Evolutionary conservation across 306 rosid genomes (phyloP).

Genomic region (Fagus crenata): DNA sequence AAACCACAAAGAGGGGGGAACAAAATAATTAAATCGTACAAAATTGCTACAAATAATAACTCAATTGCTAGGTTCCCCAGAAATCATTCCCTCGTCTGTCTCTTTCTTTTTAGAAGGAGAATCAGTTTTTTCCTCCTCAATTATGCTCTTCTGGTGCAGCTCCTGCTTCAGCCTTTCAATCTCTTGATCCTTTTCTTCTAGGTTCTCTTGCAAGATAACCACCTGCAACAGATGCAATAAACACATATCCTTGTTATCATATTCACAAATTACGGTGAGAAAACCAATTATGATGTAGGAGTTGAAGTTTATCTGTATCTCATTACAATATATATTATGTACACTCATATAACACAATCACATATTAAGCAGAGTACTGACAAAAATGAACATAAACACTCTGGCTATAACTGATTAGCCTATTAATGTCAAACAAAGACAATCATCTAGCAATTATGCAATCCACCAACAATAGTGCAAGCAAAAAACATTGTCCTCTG

Average conservation of each 20-base stretch:
- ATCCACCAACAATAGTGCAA: too few relatives aligned
- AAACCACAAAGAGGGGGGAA: slow-evolving; percentile 15
- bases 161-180: slow-evolving; percentile 55
- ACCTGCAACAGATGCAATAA: slow-evolving; percentile 51
- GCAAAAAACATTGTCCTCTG: too few relatives aligned
- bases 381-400: background rate
- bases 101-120: slow-evolving; percentile 31
- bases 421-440: background rate
- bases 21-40: slow-evolving; percentile 16
- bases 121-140: slow-evolving; percentile 39
- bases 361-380: too few relatives aligned
- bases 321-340: background rate
- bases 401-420: background rate
- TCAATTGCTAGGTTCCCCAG: slow-evolving; percentile 43
- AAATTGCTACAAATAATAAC: slow-evolving; percentile 7
- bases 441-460: background rate
- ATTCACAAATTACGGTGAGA: background rate
- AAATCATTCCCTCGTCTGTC: slow-evolving; percentile 29
- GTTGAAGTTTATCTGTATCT: background rate
- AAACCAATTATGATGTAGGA: background rate
- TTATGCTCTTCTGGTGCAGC: slow-evolving; percentile 37
- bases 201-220: slow-evolving; percentile 61
- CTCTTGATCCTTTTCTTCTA: slow-evolving; percentile 65
- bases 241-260: background rate
- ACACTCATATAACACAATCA: background rate